phyloP scores from a whole-genome alignment of 2,329 filamentous ascomycete genomes.

The Monosporascus sp. region DNA sequence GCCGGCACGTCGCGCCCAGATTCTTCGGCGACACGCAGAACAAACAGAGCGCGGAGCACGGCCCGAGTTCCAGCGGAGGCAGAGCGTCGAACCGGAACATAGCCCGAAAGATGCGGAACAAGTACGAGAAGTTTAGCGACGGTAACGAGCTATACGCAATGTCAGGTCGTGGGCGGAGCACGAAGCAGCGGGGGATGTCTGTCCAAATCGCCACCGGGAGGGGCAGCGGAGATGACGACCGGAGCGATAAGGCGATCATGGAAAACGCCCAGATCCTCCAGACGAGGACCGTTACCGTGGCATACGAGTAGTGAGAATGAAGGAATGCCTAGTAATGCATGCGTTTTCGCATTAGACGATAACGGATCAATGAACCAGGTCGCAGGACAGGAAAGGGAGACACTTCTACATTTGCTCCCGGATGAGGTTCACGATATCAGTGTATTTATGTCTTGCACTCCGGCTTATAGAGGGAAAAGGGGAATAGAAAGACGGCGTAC shows the following conservation, averaged over 20 bases:
- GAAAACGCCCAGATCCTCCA: not conserved
- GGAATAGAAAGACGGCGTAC: no score
- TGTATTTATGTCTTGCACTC: no score
- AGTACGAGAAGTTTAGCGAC: not conserved
- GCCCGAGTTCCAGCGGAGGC: not conserved
- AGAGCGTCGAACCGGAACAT: no score
- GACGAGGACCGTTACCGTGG: not conserved
- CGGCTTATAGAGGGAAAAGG: no score
- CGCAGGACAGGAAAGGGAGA: no score
- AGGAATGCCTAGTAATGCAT: no score
- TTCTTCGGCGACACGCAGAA: slow-evolving; percentile 12
- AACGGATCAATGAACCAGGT: no score
- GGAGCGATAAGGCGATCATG: not conserved
- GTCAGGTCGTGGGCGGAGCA: not conserved
- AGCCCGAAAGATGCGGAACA: not conserved
- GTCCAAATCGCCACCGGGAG: not conserved
- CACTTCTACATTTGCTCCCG: no score
- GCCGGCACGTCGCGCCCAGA: slow-evolving; percentile 26
- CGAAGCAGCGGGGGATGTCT: not conserved
- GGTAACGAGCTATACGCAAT: not conserved
- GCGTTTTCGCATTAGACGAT: no score
- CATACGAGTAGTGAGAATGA: not conserved
- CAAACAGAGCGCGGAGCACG: not conserved
- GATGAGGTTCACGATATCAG: no score
- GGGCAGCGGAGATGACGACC: not conserved